phyloP scores from a whole-genome alignment of 371 early-diverging fungal genomes.

The Mortierella sp. region DNA sequence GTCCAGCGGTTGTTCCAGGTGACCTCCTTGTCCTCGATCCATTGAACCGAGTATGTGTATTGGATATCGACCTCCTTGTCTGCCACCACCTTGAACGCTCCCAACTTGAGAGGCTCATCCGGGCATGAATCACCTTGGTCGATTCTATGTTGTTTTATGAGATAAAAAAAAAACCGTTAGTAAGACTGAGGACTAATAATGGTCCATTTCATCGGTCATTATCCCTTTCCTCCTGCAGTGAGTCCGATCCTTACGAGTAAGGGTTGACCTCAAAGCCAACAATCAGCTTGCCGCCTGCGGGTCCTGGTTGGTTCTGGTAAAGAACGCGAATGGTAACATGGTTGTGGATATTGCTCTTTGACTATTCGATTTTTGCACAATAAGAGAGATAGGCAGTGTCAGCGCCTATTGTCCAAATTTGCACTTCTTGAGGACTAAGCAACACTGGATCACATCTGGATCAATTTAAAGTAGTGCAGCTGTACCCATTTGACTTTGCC shows the following conservation, averaged over 20 bases:
- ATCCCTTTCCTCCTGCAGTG: not conserved
- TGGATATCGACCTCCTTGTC: conserved; percentile 57
- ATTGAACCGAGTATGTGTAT: conserved; percentile 74
- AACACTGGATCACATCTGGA: too few relatives aligned
- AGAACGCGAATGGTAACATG: conserved; percentile 67
- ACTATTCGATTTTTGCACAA: conserved; percentile 16
- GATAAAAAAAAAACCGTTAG: not conserved
- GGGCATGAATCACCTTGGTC: conserved; percentile 53
- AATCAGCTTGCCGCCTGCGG: conserved; percentile 61
- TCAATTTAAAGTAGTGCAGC: not conserved
- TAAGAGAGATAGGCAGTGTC: conserved; percentile 5
- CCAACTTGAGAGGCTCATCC: conserved; percentile 40
- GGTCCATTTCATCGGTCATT: not conserved
- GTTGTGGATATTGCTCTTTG: conserved; percentile 68
- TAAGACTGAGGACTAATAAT: not conserved
- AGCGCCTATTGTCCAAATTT: not conserved
- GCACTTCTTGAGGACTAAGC: too few relatives aligned
- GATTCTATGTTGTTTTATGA: conserved; percentile 21
- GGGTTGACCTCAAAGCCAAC: conserved; percentile 78
- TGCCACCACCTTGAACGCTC: conserved; percentile 59
- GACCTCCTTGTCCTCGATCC: conserved; percentile 68
- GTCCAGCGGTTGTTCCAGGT: conserved; percentile 73
- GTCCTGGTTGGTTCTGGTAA: conserved; percentile 62
- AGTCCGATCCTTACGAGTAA: conserved; percentile 60
- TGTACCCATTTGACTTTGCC: conserved; percentile 60